A percentile compares a stretch with the other conserved stretches of the same genome.
Conservation (phyloP, 2,329 filamentous ascomycete species). For the Amauroascus verrucosus region DNA sequence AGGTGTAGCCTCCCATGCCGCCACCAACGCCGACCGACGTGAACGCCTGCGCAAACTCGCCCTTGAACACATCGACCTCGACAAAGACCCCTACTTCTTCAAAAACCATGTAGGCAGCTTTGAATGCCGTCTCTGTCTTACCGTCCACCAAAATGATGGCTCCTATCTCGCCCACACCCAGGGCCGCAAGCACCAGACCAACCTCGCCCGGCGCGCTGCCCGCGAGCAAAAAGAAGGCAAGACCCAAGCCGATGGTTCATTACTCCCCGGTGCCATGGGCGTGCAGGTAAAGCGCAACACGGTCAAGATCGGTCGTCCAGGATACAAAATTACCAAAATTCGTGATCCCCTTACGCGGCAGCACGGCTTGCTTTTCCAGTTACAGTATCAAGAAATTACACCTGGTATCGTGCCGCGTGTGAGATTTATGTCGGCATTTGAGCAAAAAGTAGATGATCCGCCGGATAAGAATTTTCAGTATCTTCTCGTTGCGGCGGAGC, state of each 20-base stretch:
- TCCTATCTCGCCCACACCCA: conserved; percentile 98
- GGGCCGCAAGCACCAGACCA: conserved; percentile 97
- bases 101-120: conserved; percentile 98
- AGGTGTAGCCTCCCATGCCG: conserved; percentile 84
- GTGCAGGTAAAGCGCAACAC: conserved; percentile 72
- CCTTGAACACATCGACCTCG: conserved; percentile 95
- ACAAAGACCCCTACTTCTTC: conserved; percentile 99
- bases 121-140: conserved; percentile 92
- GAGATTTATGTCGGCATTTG: conserved; percentile 95
- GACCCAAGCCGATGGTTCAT: conserved; percentile 46
- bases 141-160: conserved; percentile 97
- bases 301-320: conserved; percentile 89
- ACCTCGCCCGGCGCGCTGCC: conserved; percentile 89
- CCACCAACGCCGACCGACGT: conserved; percentile 91
- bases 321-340: conserved; percentile 96
- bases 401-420: conserved; percentile 67
- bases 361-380: conserved; percentile 84
- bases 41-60: conserved; percentile 96
- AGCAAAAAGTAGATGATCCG: conserved; percentile 85
- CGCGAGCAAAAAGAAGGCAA: conserved; percentile 86
- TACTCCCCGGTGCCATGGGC: conserved; percentile 59
- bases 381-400: conserved; percentile 87
- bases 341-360: conserved; percentile 81
- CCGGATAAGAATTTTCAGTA: conserved; percentile 94
- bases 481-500: conserved; percentile 85